phyloP scores from a whole-genome alignment of 176 grass and related monocot species.

The Olyra latifolia region DNA sequence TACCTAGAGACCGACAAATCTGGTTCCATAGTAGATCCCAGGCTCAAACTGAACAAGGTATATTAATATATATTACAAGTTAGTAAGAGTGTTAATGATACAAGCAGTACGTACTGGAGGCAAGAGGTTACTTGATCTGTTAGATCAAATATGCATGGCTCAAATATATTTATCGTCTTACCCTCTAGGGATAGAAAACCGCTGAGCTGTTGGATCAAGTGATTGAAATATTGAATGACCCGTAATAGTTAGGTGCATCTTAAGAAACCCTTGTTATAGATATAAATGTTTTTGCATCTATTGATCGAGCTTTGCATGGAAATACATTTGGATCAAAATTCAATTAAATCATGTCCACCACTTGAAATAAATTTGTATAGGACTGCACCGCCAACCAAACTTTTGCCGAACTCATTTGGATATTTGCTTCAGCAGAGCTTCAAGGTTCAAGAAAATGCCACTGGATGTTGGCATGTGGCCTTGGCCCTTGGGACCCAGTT shows the following conservation, averaged over 20 bases:
- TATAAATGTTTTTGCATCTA: too few relatives aligned
- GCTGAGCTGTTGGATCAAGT: too few relatives aligned
- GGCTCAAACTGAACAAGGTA: slow-evolving; percentile 47
- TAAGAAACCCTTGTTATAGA: too few relatives aligned
- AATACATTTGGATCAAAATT: background rate
- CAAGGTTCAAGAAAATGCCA: background rate
- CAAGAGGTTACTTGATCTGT: too few relatives aligned
- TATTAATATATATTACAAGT: background rate
- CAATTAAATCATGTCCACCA: background rate
- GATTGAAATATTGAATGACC: too few relatives aligned
- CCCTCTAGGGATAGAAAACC: too few relatives aligned
- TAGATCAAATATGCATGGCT: too few relatives aligned
- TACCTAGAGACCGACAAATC: slow-evolving; percentile 40
- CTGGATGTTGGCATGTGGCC: background rate
- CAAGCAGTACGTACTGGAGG: too few relatives aligned
- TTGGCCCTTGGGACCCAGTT: background rate
- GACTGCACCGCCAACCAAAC: background rate
- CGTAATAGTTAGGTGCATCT: too few relatives aligned
- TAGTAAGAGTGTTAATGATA: too few relatives aligned
- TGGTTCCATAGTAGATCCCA: slow-evolving; percentile 31
- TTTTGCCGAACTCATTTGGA: background rate
- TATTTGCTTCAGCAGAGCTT: background rate
- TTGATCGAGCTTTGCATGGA: too few relatives aligned
- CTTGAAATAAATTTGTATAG: background rate
- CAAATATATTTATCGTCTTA: too few relatives aligned